Evolutionary conservation across 495 filamentous ascomycete genomes (phyloP), one percentile per base, ranked within the genome.

Genomic region (Talaromyces liani): DNA sequence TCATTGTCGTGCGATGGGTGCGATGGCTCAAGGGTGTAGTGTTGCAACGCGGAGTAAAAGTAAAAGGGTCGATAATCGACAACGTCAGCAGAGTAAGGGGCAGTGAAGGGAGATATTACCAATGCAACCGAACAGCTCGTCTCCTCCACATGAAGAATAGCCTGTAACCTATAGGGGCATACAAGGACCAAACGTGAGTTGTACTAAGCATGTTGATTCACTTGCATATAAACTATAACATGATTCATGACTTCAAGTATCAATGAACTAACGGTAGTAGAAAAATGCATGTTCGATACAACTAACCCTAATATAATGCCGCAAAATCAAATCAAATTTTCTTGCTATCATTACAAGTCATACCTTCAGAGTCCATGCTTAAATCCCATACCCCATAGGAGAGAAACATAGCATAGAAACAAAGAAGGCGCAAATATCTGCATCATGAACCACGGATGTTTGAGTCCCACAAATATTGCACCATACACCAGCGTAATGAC

Each of bases 321-420:
- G 18, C 45, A 49, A 34, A 58, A 58, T 1, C 49, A 25, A 58
- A 58, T 5, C 56, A 6, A 58, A 18, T 34, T 58, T 58, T 31
- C 27, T 58, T 58, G 56, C 56, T 58, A 33, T 58, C 56, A 58
- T 58, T 58, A 58, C 31, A 58, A 58, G 14, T 58, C 56, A 58
- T 58, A 22, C 31, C 24, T 58, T n/a, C 27, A 34, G 5, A 58
- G n/a, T 12, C n/a, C 14, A 20, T 25, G 14, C 10, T 25, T n/a
- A 31, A 14, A 7, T 9, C 16, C 18, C 12, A 31, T 18, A 20
- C 29, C 2, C 2, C 29, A n/a, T 54, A 29, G 10, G 29, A 22
- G 53, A 22, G 16, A 3, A 56, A 3, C 4, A 56, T 56, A 16
- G 53, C 22, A 56, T 29, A 16, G 53, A 56, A 29, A 2, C 24